These are phyloP conservation scores for Capsicum rhomboideum DNA, from an alignment of 257 asterid genomes.

Conservation along the genomic window DNA sequence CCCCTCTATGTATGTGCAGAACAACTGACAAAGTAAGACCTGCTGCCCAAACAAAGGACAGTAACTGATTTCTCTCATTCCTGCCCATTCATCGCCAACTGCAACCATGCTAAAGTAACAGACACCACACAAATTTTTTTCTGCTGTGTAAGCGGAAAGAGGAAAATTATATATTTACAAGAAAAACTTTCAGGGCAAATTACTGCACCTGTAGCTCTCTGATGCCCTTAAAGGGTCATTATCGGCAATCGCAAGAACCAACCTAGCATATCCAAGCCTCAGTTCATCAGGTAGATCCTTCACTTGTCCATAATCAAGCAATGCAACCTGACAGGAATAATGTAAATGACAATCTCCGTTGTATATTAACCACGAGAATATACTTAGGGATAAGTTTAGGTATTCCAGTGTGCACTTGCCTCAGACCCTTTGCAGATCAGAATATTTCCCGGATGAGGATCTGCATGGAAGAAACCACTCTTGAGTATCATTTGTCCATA, in stretches of 20 bases:
- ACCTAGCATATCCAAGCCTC: slow-evolving; percentile 89
- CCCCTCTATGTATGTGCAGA: neutral
- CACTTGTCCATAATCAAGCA: slow-evolving; percentile 99
- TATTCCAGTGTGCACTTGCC: slow-evolving; percentile 35
- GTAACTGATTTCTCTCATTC: neutral
- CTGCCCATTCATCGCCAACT: neutral
- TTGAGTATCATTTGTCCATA: slow-evolving; percentile 95
- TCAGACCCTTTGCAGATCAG: slow-evolving; percentile 88
- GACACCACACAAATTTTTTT: neutral
- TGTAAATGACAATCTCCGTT: neutral
- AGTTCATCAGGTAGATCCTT: slow-evolving; percentile 87
- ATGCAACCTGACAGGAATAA: slow-evolving; percentile 56
- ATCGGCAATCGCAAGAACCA: slow-evolving; percentile 90
- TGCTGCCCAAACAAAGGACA: neutral
- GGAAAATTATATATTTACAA: neutral
- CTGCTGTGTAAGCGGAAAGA: neutral
- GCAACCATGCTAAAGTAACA: neutral
- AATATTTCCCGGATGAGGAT: slow-evolving; percentile 99
- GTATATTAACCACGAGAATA: neutral
- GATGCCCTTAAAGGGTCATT: slow-evolving; percentile 66
- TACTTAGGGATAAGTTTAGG: neutral
- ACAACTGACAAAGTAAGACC: neutral
- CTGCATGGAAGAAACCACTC: slow-evolving; percentile 99
- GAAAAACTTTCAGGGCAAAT: neutral
- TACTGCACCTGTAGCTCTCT: slow-evolving; percentile 77